Evolutionary conservation across 352 stramenopile genomes (phyloP), one percentile per base, ranked within the genome.

Genomic region (Globisporangium abappressorium): DNA sequence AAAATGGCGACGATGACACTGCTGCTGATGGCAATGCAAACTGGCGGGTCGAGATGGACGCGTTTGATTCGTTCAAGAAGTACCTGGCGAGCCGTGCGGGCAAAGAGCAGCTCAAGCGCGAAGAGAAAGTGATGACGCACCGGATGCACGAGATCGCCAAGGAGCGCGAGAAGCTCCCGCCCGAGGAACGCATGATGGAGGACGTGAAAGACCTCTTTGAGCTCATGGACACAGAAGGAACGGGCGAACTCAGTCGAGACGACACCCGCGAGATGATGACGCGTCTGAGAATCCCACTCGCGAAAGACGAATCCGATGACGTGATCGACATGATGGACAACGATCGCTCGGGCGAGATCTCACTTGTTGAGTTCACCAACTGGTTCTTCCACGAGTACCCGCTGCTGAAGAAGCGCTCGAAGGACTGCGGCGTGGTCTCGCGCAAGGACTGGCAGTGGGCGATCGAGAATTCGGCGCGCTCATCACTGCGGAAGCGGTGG

Each of bases 281-380:
- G 58, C 74, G 79, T 0, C 59, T 94, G 55, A 83, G 84, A 47
- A 75, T 94, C 20, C 84, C 86, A 5, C 62, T 94, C 36, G 74
- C 73, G 11, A 56, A 62, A 15, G 78, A 81, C 2, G 86, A 94
- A 43, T 63, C 76, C 0, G 73, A 81, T 9, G 86, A 93, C 63
- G 86, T 93, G 9, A 77, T 93, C 20, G 77, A 77, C 14, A 94
- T 94, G 86, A 94, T 94, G 80, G 86, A 94, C 71, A 84, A 72
- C 53, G 86, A 94, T 55, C 70, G 68, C 8, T 93, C 86, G 0
- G 84, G 83, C 0, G 74, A 70, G 6, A 87, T 94, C 26, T 92
- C 84, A 28, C 79, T 92, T 28, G 38, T 57, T 15, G 84, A 94
- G 47, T 94, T 94, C 53, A 78, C 77, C 11, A 70, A 66, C 3